These are phyloP conservation scores for Eucalyptus regnans DNA, from an alignment of 345 rosid genomes.

Conservation along the genomic window DNA sequence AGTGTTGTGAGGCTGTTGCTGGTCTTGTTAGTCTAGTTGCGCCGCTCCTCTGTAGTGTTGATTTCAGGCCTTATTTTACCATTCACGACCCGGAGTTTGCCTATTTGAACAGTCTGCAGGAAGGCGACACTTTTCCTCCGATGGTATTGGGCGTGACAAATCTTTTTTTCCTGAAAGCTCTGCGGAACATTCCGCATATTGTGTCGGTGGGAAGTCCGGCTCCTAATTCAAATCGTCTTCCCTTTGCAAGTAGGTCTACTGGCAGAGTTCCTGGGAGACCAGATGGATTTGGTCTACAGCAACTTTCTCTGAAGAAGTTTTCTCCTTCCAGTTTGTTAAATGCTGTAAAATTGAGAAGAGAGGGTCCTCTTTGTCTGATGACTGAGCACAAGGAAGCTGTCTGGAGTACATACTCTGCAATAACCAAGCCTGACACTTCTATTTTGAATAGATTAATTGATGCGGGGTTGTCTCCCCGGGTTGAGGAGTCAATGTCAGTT, in stretches of 20 bases:
- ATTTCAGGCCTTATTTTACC: slow-evolving; percentile 97
- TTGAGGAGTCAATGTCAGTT: slow-evolving; percentile 97
- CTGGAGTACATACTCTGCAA: slow-evolving; percentile 75
- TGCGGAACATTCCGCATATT: slow-evolving; percentile 73
- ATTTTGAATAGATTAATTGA: slow-evolving; percentile 89
- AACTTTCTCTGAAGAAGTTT: slow-evolving; percentile 72
- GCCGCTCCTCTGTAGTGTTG: slow-evolving; percentile 74
- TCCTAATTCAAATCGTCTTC: slow-evolving; percentile 43
- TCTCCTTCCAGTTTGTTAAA: slow-evolving; percentile 78
- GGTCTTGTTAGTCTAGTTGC: slow-evolving; percentile 92
- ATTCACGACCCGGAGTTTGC: slow-evolving; percentile 90
- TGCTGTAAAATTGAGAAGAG: slow-evolving; percentile 81
- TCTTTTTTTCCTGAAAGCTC: slow-evolving; percentile 86
- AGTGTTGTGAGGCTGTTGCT: slow-evolving; percentile 94
- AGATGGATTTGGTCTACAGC: slow-evolving; percentile 72
- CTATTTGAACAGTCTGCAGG: slow-evolving; percentile 52
- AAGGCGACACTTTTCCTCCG: slow-evolving; percentile 81
- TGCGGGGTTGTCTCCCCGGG: slow-evolving; percentile 90
- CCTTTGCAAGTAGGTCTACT: slow-evolving; percentile 49
- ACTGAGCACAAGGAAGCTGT: slow-evolving; percentile 97
- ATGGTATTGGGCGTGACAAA: slow-evolving; percentile 95
- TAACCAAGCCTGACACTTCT: slow-evolving; percentile 93
- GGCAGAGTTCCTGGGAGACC: slow-evolving; percentile 58
- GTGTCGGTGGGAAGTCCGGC: slow-evolving; percentile 87
- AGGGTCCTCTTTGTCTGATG: slow-evolving; percentile 96